phyloP scores from a whole-genome alignment of 371 early-diverging fungal genomes.

The Mortierella sp. region DNA sequence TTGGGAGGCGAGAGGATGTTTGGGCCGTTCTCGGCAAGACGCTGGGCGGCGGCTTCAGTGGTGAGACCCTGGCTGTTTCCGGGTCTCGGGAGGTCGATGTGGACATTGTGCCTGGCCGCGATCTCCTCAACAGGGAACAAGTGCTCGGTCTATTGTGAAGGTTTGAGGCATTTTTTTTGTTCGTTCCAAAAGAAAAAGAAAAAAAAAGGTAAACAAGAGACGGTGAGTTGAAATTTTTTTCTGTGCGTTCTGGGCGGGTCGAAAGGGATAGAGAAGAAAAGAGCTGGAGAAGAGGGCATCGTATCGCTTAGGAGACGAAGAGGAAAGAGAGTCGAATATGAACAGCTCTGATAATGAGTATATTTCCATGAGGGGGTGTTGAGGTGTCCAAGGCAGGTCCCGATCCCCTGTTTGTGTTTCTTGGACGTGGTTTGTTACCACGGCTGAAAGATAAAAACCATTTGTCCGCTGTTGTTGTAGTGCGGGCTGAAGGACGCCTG shows the following conservation, averaged over 20 bases:
- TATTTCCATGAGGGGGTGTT: neutral
- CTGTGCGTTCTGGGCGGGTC: neutral
- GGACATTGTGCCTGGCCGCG: conserved; percentile 67
- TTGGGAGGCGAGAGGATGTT: conserved; percentile 92
- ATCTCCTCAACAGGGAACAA: conserved; percentile 78
- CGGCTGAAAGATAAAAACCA: too few relatives aligned
- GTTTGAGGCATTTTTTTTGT: neutral
- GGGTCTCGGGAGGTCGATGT: conserved; percentile 71
- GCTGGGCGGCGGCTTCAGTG: conserved; percentile 69
- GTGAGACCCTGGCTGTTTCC: conserved; percentile 80
- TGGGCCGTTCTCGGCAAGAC: conserved; percentile 80
- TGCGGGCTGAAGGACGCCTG: too few relatives aligned
- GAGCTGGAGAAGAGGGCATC: neutral
- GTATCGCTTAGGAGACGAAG: neutral
- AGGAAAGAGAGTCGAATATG: neutral
- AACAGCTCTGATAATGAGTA: neutral
- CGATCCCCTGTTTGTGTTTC: too few relatives aligned
- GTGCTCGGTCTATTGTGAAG: conserved; percentile 75
- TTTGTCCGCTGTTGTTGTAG: too few relatives aligned
- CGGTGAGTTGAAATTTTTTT: neutral
- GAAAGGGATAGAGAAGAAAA: neutral
- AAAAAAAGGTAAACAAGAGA: neutral
- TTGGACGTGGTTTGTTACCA: too few relatives aligned
- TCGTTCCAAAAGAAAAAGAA: neutral
- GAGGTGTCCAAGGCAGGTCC: too few relatives aligned